Percentiles rank a stretch among this genome's conserved stretches.
Evolutionary conservation across 371 early-diverging fungal genomes (phyloP).

Genomic region (Mucor ambiguus): DNA sequence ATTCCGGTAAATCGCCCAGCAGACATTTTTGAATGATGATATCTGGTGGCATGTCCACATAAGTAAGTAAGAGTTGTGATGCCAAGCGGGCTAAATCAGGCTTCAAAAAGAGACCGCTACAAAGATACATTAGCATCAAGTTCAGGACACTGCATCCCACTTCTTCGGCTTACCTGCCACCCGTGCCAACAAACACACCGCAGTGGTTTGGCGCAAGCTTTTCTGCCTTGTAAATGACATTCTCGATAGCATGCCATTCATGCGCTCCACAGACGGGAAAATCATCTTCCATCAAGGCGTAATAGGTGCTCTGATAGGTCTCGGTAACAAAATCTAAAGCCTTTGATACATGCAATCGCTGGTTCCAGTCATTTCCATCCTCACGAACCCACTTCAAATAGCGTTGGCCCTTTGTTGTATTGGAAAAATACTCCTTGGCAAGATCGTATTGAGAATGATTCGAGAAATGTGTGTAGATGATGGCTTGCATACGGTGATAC

Average conservation of each 20-base stretch:
- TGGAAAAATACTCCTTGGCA: constrained; percentile 40
- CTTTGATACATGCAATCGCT: constrained; percentile 59
- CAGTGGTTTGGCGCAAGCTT: constrained; percentile 40
- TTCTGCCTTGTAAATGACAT: constrained; percentile 44
- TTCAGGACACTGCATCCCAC: not conserved
- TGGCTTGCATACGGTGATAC: constrained; percentile 53
- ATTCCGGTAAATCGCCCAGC: constrained; percentile 42
- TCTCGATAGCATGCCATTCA: constrained; percentile 46
- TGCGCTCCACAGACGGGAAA: constrained; percentile 47
- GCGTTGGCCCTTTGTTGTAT: constrained; percentile 51
- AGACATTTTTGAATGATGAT: constrained; percentile 51
- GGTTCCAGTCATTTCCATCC: constrained; percentile 52
- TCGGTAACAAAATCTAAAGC: constrained; percentile 42
- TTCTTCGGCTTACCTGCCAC: constrained; percentile 24
- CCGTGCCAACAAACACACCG: constrained; percentile 55
- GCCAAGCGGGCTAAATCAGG: constrained; percentile 38
- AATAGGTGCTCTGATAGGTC: constrained; percentile 32
- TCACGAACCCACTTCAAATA: constrained; percentile 59
- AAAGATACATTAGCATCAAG: not conserved
- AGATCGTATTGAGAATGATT: constrained; percentile 54
- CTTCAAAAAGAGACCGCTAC: constrained; percentile 43
- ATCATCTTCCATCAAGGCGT: constrained; percentile 52
- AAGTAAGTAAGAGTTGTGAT: constrained; percentile 31
- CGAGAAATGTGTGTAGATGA: constrained; percentile 65
- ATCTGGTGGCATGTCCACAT: constrained; percentile 40